phyloP scores from a whole-genome alignment of 257 asterid species.

The Echium plantagineum region DNA sequence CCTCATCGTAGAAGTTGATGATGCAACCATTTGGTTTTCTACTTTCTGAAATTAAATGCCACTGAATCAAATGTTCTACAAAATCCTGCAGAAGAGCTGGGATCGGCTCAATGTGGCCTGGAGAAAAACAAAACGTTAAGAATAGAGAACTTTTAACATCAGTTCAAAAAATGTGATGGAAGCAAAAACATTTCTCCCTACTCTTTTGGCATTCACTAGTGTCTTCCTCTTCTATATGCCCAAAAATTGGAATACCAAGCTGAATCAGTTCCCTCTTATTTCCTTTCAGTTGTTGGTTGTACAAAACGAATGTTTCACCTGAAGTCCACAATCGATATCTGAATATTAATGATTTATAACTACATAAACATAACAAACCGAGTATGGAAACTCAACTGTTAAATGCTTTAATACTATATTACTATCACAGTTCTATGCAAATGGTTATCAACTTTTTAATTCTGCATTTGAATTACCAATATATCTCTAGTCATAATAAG shows the following conservation, averaged over 20 bases:
- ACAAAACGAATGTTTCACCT: conserved; percentile 89
- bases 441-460: neutral
- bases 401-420: neutral
- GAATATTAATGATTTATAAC: neutral
- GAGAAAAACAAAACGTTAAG: conserved; percentile 4
- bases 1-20: conserved; percentile 90
- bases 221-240: conserved; percentile 51
- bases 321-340: conserved; percentile 13
- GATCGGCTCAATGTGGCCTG: conserved; percentile 79
- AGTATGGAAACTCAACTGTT: neutral
- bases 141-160: neutral
- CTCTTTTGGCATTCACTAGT: conserved; percentile 40
- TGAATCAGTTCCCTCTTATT: conserved; percentile 96
- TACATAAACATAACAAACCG: neutral
- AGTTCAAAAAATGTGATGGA: neutral
- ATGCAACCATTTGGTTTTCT: conserved; percentile 89
- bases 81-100: conserved; percentile 68
- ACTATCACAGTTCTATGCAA: neutral
- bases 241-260: conserved; percentile 87
- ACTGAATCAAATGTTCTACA: conserved; percentile 72
- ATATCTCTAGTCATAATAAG: neutral
- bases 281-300: conserved; percentile 82
- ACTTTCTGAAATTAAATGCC: conserved; percentile 78
- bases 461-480: neutral
- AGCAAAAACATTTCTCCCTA: conserved; percentile 15